Evolutionary conservation across 495 filamentous ascomycete species (phyloP).

Genomic region (Sordaria brevicollis): DNA sequence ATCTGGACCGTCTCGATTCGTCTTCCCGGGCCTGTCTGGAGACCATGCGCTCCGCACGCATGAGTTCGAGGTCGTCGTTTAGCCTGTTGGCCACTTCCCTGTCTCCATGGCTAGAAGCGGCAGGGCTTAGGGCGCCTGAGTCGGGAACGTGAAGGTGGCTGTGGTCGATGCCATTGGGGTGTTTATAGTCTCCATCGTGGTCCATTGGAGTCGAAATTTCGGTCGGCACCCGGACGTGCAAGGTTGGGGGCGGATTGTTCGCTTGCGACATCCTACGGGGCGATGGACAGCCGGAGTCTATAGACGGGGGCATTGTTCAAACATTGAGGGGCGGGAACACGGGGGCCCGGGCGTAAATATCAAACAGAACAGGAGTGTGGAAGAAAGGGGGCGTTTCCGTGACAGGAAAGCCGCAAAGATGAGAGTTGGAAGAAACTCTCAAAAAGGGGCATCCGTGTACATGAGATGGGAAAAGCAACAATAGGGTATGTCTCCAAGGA

Average conservation of each 20-base stretch:
- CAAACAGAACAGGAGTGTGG: neutral
- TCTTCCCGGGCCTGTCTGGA: slow-evolving; percentile 35
- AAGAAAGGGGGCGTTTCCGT: neutral
- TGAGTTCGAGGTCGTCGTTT: slow-evolving; percentile 75
- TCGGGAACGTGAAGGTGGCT: slow-evolving; percentile 11
- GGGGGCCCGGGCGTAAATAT: neutral
- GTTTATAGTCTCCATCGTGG: slow-evolving; percentile 12
- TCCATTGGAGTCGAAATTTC: slow-evolving; percentile 7
- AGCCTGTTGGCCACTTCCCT: slow-evolving; percentile 60
- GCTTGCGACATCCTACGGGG: neutral
- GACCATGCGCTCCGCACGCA: slow-evolving; percentile 72
- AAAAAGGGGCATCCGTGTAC: neutral
- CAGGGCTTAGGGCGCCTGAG: slow-evolving; percentile 2
- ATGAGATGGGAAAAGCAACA: neutral
- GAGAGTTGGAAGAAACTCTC: neutral
- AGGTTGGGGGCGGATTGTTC: slow-evolving; percentile 4
- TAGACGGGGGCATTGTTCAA: neutral
- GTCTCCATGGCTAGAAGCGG: slow-evolving; percentile 5
- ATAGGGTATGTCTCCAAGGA: too few species aligned
- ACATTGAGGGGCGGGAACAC: neutral
- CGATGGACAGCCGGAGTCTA: neutral
- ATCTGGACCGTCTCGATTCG: slow-evolving; percentile 27
- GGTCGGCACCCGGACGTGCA: slow-evolving; percentile 20
- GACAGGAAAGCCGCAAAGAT: neutral
- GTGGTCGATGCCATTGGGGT: slow-evolving; percentile 10